A percentile compares a stretch with the other conserved stretches of the same genome.
phyloP scores from a whole-genome alignment of 2,329 filamentous ascomycete genomes.

The Proliferodiscus dingleyae region DNA sequence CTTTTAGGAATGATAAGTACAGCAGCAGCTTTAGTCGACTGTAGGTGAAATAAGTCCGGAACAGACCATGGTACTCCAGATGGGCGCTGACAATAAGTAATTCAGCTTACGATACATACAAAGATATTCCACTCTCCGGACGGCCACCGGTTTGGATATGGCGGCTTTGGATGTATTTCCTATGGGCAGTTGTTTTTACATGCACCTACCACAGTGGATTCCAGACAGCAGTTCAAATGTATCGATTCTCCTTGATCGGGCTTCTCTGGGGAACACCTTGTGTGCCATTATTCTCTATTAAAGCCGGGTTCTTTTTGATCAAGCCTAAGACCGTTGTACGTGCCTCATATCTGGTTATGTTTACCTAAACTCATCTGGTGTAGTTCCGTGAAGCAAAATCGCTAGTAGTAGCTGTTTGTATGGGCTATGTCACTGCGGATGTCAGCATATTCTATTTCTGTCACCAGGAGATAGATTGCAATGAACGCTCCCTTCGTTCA shows the following conservation, averaged over 20 bases:
- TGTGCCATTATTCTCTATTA: not conserved
- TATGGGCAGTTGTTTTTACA: not conserved
- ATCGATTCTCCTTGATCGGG: not conserved
- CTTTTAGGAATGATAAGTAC: not conserved
- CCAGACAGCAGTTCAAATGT: not conserved
- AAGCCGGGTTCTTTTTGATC: not conserved
- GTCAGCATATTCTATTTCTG: conserved; percentile 1
- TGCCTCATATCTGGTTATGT: too few species aligned
- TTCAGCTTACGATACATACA: not conserved
- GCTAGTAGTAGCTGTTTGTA: not conserved
- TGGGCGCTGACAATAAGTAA: not conserved
- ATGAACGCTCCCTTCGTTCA: not conserved
- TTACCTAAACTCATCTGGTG: not conserved
- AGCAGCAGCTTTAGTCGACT: not conserved
- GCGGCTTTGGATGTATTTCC: not conserved
- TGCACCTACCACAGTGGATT: not conserved
- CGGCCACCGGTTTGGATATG: not conserved
- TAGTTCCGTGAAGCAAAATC: not conserved
- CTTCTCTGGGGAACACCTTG: not conserved
- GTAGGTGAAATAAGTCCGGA: not conserved
- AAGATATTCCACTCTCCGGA: not conserved
- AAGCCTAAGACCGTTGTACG: not conserved
- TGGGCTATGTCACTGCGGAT: not conserved
- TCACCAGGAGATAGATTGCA: not conserved
- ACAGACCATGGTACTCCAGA: not conserved